Evolutionary conservation across 208 protist species (phyloP).

Genomic region (Leishmania aethiopica): DNA sequence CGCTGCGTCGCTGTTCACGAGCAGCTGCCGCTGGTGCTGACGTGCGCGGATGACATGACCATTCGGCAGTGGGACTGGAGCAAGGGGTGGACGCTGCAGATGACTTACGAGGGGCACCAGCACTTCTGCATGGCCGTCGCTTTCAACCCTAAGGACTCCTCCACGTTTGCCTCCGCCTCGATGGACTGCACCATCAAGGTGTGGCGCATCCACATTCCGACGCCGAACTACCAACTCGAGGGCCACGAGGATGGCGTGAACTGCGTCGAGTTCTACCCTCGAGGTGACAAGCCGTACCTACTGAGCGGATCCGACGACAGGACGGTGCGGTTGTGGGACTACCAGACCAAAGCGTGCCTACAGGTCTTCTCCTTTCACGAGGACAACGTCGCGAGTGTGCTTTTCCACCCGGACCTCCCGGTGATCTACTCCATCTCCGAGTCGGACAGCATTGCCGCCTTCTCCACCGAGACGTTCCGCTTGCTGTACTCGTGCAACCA

Average conservation of each 20-base stretch:
- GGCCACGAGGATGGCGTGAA: constrained; percentile 99
- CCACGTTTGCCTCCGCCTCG: constrained; percentile 98
- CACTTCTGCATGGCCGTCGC: constrained; percentile 98
- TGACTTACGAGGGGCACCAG: constrained; percentile 97
- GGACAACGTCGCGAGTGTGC: constrained; percentile 95
- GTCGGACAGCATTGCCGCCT: constrained; percentile 94
- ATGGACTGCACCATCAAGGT: constrained; percentile 98
- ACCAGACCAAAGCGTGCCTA: constrained; percentile 97
- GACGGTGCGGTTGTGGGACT: constrained; percentile 98
- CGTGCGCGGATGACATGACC: constrained; percentile 98
- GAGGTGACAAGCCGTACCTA: constrained; percentile 98
- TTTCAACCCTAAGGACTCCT: constrained; percentile 99
- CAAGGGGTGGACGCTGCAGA: constrained; percentile 92
- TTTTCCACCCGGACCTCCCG: constrained; percentile 98
- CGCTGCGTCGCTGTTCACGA: constrained; percentile 98
- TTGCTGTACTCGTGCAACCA: constrained; percentile 96
- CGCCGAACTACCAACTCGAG: constrained; percentile 97
- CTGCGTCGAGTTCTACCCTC: constrained; percentile 97
- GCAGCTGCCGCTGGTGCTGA: constrained; percentile 94
- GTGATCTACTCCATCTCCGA: constrained; percentile 97
- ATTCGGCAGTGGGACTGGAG: constrained; percentile 99
- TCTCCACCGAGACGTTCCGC: constrained; percentile 96
- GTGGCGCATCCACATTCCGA: constrained; percentile 92
- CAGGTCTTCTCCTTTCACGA: constrained; percentile 97
- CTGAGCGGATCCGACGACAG: constrained; percentile 97